These are phyloP conservation scores for Colletotrichum tamarilloi DNA, from an alignment of 2,329 filamentous ascomycete species.

Conservation along the genomic window DNA sequence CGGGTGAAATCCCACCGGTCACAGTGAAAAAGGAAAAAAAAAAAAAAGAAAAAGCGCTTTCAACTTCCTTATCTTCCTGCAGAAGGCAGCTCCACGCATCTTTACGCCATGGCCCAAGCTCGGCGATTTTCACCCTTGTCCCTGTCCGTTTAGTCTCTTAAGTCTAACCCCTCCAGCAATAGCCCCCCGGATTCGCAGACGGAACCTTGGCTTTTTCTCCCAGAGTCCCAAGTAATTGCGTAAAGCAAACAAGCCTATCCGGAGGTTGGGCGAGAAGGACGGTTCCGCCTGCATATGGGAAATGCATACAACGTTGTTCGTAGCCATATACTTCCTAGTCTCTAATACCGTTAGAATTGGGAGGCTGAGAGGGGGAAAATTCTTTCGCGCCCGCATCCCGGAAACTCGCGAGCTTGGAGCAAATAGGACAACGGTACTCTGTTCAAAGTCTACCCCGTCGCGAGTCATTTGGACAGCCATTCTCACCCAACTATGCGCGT, in stretches of 20 bases:
- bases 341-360: background rate
- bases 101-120: background rate
- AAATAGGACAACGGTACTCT: background rate
- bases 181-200: constrained; percentile 15
- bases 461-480: constrained; percentile 21
- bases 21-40: background rate
- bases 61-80: constrained; percentile 12
- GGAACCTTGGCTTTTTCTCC: constrained; percentile 2
- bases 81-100: constrained; percentile 21
- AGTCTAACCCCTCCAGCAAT: too few species aligned
- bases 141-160: constrained; percentile 3
- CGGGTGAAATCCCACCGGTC: background rate
- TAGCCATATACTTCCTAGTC: background rate
- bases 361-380: background rate
- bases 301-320: background rate
- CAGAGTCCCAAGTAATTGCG: background rate
- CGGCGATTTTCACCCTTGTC: constrained; percentile 17
- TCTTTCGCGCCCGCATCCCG: constrained; percentile 8
- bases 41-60: constrained; percentile 14
- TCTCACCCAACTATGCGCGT: constrained; percentile 2
- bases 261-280: background rate
- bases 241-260: constrained; percentile 1
- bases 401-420: background rate
- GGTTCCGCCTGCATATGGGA: background rate
- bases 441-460: background rate